phyloP scores from a whole-genome alignment of 2,329 filamentous ascomycete genomes.

The Cryphonectria japonica region DNA sequence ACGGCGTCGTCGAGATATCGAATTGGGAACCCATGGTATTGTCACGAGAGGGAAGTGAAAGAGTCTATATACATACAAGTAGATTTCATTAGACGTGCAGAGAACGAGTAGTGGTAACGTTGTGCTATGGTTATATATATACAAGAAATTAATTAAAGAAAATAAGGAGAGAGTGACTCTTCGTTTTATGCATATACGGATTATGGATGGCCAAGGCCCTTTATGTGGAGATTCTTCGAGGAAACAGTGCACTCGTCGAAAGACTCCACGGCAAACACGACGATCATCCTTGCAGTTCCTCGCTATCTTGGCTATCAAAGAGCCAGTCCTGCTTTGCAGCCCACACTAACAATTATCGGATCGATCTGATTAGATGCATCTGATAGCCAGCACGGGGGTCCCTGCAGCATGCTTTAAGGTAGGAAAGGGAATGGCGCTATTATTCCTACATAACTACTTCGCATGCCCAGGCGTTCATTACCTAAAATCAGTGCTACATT shows the following conservation, averaged over 20 bases:
- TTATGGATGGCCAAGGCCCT: background rate
- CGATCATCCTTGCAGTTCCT: background rate
- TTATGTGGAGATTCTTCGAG: background rate
- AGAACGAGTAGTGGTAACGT: background rate
- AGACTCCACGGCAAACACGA: conserved; percentile 2
- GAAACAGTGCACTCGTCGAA: background rate
- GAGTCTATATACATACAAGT: background rate
- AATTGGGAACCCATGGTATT: conserved; percentile 23
- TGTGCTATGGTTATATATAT: too few relatives aligned
- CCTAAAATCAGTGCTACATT: background rate
- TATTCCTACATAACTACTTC: background rate
- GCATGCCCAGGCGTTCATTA: background rate
- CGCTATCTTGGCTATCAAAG: conserved; percentile 14
- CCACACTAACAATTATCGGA: background rate
- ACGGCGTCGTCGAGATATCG: conserved; percentile 37
- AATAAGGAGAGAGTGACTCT: background rate
- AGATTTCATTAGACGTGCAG: background rate
- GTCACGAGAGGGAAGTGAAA: background rate
- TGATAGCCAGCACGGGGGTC: conserved; percentile 34
- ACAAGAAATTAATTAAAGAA: too few relatives aligned
- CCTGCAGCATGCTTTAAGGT: background rate
- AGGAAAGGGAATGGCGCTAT: background rate
- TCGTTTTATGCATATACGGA: conserved; percentile 18
- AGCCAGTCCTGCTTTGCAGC: too few relatives aligned
- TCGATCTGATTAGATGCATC: conserved; percentile 30